These are phyloP conservation scores for Onygenales sp. DNA, from an alignment of 2,329 filamentous ascomycete genomes.

Conservation along the genomic window DNA sequence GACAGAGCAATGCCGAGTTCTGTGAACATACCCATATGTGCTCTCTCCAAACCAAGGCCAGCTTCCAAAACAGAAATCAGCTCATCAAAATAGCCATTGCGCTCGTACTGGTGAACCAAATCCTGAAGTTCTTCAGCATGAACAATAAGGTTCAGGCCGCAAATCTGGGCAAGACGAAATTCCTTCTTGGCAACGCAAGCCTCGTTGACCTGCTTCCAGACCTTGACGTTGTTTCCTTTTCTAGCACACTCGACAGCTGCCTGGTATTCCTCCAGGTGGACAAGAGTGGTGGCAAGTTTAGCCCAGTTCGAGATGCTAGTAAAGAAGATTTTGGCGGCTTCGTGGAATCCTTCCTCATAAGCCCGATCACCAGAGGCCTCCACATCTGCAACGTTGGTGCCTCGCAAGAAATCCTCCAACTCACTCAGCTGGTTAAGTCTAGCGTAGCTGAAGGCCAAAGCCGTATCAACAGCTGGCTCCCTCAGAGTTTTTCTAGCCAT, in stretches of 20 bases:
- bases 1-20: slow-evolving; percentile 83
- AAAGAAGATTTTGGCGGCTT: slow-evolving; percentile 98
- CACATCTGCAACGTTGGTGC: slow-evolving; percentile 88
- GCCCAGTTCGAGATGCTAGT: slow-evolving; percentile 99
- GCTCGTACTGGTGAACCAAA: slow-evolving; percentile 93
- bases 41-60: slow-evolving; percentile 82
- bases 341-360: slow-evolving; percentile 84
- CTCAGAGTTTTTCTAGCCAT: slow-evolving; percentile 97
- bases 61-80: slow-evolving; percentile 90
- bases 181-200: slow-evolving; percentile 97
- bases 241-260: slow-evolving; percentile 94
- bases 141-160: slow-evolving; percentile 93
- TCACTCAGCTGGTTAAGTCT: slow-evolving; percentile 85
- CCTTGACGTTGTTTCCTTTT: slow-evolving; percentile 98
- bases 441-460: slow-evolving; percentile 85
- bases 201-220: slow-evolving; percentile 97
- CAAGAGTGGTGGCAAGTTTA: slow-evolving; percentile 92
- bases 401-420: slow-evolving; percentile 89
- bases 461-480: slow-evolving; percentile 88
- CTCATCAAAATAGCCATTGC: slow-evolving; percentile 96
- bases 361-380: slow-evolving; percentile 98
- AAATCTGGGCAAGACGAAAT: slow-evolving; percentile 97
- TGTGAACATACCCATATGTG: slow-evolving; percentile 97
- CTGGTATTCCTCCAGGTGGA: slow-evolving; percentile 96
- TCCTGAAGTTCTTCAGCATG: slow-evolving; percentile 91